Percentiles rank a stretch among this genome's conserved stretches.
These are phyloP conservation scores for Apiotrichum mycotoxinovorans DNA, from an alignment of 1,284 basidiomycete genomes.

Conservation along the genomic window DNA sequence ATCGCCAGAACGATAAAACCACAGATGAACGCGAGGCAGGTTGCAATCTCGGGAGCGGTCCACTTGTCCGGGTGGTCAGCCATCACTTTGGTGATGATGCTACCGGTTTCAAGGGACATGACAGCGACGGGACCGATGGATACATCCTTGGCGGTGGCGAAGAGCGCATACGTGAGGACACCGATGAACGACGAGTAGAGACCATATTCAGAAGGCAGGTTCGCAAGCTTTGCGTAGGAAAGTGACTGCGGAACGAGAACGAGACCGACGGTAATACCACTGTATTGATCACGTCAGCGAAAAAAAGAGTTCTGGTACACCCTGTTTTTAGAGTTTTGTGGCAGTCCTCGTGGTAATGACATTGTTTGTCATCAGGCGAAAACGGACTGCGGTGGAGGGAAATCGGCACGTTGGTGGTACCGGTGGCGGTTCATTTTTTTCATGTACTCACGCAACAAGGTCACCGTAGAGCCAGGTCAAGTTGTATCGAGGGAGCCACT, in stretches of 20 bases:
- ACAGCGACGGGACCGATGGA: constrained; percentile 96
- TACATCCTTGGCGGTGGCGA: constrained; percentile 88
- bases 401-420: background rate
- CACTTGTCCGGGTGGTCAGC: constrained; percentile 53
- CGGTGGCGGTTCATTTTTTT: background rate
- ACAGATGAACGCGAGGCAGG: constrained; percentile 77
- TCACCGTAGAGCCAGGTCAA: constrained; percentile 58
- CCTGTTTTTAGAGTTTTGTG: background rate
- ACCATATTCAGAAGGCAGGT: constrained; percentile 80
- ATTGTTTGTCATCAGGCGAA: too few relatives aligned
- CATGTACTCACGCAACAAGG: constrained; percentile 62
- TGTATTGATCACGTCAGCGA: constrained; percentile 17
- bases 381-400: background rate
- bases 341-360: too few relatives aligned
- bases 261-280: constrained; percentile 79
- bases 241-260: constrained; percentile 78
- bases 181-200: constrained; percentile 94
- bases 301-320: background rate
- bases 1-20: constrained; percentile 92
- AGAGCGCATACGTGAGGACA: constrained; percentile 48
- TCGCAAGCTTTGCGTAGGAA: constrained; percentile 70
- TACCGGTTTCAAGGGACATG: constrained; percentile 83
- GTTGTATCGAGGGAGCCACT: constrained; percentile 79
- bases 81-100: constrained; percentile 70
- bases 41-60: constrained; percentile 71